Conservation (phyloP, 352 stramenopile genomes). For the Phytophthora macrochlamydospora region DNA sequence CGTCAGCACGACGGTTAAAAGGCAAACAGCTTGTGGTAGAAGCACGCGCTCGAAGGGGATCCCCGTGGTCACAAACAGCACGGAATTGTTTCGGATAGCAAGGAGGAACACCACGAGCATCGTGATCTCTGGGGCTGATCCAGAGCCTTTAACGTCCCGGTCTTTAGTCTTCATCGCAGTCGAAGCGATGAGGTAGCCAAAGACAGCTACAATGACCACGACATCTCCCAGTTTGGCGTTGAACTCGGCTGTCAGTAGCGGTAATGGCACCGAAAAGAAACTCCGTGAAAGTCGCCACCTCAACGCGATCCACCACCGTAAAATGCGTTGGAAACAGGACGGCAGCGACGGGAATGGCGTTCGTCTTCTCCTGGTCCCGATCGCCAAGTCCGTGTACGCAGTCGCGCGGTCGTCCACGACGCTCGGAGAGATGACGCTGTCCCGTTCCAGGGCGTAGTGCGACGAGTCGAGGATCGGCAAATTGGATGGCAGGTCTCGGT, state of each 20-base stretch:
- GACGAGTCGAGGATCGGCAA: constrained; percentile 13
- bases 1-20: constrained; percentile 30
- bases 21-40: constrained; percentile 48
- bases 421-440: constrained; percentile 3
- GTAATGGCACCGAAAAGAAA: constrained; percentile 24
- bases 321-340: neutral
- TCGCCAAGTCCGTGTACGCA: constrained; percentile 10
- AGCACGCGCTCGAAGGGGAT: constrained; percentile 47
- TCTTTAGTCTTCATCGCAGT: constrained; percentile 7
- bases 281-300: constrained; percentile 21
- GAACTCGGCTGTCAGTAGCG: constrained; percentile 20
- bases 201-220: constrained; percentile 24
- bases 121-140: constrained; percentile 22
- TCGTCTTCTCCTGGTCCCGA: constrained; percentile 6
- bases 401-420: constrained; percentile 14
- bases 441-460: constrained; percentile 11
- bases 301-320: constrained; percentile 16
- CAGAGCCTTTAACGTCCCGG: constrained; percentile 14
- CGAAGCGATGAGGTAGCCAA: constrained; percentile 13
- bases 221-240: constrained; percentile 45
- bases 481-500: constrained; percentile 10
- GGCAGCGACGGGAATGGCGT: constrained; percentile 1
- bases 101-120: constrained; percentile 43
- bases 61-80: constrained; percentile 38
- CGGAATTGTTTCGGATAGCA: constrained; percentile 46